Conservation (phyloP, 495 filamentous ascomycete genomes). For the Penicillium cataractarum region DNA sequence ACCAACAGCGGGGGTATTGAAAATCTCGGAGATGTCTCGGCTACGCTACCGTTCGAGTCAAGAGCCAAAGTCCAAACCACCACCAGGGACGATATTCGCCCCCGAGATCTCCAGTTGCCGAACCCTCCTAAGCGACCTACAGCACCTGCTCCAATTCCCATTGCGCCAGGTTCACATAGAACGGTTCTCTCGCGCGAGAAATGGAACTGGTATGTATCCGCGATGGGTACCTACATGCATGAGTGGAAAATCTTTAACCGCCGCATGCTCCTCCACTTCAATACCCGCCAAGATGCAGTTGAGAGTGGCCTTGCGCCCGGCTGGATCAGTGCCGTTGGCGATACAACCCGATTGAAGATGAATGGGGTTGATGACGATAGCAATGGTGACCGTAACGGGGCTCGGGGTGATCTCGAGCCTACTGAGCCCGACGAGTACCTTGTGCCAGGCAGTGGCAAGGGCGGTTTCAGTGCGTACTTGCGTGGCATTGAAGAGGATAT, state of each 20-base stretch:
- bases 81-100: constrained; percentile 31
- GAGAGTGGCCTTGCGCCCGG: constrained; percentile 50
- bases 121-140: constrained; percentile 61
- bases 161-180: constrained; percentile 29
- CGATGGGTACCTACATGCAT: constrained; percentile 69
- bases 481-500: constrained; percentile 65
- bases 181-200: constrained; percentile 41
- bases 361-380: constrained; percentile 25
- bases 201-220: constrained; percentile 62
- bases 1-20: constrained; percentile 58
- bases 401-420: constrained; percentile 15
- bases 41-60: constrained; percentile 75
- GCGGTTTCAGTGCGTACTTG: constrained; percentile 62
- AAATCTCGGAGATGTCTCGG: constrained; percentile 66
- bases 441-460: constrained; percentile 35
- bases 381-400: constrained; percentile 17
- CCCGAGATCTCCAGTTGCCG: constrained; percentile 59
- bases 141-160: constrained; percentile 29
- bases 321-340: constrained; percentile 63
- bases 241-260: constrained; percentile 69
- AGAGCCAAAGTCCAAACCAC: constrained; percentile 44
- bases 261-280: constrained; percentile 69
- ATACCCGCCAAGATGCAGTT: constrained; percentile 58
- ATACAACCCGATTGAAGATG: constrained; percentile 41
- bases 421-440: constrained; percentile 33